Conservation (phyloP, 805 yeast species). For the Kodamaea restingae region DNA sequence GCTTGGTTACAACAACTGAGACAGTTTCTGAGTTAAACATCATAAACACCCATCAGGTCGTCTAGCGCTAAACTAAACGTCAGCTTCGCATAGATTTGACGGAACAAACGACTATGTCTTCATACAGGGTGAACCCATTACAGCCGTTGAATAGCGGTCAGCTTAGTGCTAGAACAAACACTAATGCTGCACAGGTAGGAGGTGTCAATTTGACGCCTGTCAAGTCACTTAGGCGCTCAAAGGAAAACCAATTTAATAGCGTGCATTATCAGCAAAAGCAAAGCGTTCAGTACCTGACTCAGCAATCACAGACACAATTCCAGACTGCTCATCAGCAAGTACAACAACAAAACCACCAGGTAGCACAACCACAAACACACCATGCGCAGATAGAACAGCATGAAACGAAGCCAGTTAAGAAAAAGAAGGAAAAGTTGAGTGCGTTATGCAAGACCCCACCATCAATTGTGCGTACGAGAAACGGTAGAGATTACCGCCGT, state of each 20-base stretch:
- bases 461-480: constrained; percentile 79
- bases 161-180: constrained; percentile 39
- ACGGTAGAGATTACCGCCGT: constrained; percentile 84
- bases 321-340: constrained; percentile 11
- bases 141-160: constrained; percentile 54
- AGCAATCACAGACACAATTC: constrained; percentile 13
- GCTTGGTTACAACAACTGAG: background rate
- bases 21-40: background rate
- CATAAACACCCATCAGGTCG: background rate
- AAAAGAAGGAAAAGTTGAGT: constrained; percentile 84
- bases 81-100: background rate
- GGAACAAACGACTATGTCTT: constrained; percentile 8
- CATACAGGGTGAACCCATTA: constrained; percentile 38
- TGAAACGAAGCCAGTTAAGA: constrained; percentile 37
- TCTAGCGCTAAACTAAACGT: background rate
- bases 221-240: constrained; percentile 28
- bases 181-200: constrained; percentile 2
- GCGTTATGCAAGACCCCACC: constrained; percentile 97
- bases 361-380: constrained; percentile 2
- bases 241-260: constrained; percentile 16
- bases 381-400: constrained; percentile 10
- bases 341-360: background rate
- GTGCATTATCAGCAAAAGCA: constrained; percentile 5
- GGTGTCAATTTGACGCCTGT: constrained; percentile 33
- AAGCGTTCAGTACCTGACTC: constrained; percentile 1